phyloP scores from a whole-genome alignment of 2,329 filamentous ascomycete species.

The Paecilomyces formosus region DNA sequence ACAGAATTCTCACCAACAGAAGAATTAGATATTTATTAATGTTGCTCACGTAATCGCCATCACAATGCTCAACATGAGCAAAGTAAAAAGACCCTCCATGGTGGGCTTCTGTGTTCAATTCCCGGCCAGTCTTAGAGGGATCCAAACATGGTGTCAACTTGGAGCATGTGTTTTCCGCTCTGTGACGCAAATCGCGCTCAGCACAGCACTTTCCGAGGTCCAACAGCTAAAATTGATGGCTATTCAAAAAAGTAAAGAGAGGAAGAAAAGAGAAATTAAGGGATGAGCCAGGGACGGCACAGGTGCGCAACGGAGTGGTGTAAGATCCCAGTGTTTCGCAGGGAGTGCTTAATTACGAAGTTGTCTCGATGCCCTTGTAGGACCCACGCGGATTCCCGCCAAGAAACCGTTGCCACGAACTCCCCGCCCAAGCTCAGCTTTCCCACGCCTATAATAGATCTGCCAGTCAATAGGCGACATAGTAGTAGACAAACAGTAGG shows the following conservation, averaged over 20 bases:
- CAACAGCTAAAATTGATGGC: neutral
- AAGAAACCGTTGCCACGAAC: neutral
- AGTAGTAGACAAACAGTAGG: too few relatives aligned
- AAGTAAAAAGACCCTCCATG: constrained; percentile 57
- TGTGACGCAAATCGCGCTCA: neutral
- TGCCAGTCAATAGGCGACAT: neutral
- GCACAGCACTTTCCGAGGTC: neutral
- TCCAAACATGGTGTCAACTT: constrained; percentile 19
- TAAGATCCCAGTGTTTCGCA: neutral
- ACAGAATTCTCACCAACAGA: constrained; percentile 5
- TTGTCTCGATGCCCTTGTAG: neutral
- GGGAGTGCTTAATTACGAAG: neutral
- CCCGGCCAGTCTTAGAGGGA: constrained; percentile 16
- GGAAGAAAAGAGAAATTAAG: neutral
- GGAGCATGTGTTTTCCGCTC: neutral
- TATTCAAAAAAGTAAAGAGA: constrained; percentile 5
- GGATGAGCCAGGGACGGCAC: neutral
- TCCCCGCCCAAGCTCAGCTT: neutral
- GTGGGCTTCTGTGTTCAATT: constrained; percentile 29
- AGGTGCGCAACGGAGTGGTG: neutral
- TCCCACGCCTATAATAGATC: neutral
- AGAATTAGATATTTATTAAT: neutral
- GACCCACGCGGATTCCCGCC: neutral
- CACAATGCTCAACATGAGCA: constrained; percentile 57
- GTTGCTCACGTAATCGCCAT: constrained; percentile 56